Percentiles rank a stretch among this genome's conserved stretches.
phyloP scores from a whole-genome alignment of 1,284 basidiomycete species.

The Retiboletus flavoniger region DNA sequence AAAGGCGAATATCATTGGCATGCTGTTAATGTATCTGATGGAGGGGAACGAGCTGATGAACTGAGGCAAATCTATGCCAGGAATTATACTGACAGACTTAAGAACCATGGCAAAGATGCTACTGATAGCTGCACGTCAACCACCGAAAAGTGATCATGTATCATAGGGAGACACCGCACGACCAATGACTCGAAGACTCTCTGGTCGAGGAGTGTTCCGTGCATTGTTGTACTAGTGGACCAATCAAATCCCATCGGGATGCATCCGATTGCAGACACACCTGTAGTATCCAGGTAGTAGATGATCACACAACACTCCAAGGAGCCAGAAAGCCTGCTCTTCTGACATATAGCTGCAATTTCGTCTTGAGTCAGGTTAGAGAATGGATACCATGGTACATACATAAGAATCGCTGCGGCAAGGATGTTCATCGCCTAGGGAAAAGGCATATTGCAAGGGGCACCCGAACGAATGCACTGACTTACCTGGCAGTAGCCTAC shows the following conservation, averaged over 20 bases:
- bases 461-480: conserved; percentile 12
- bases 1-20: conserved; percentile 99
- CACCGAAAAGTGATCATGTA: conserved; percentile 88
- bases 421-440: conserved; percentile 91
- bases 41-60: conserved; percentile 6
- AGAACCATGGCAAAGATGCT: conserved; percentile 97
- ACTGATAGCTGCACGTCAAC: conserved; percentile 98
- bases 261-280: conserved; percentile 44
- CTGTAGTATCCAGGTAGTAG: conserved; percentile 97
- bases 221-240: conserved; percentile 85
- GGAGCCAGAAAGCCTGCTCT: conserved; percentile 97
- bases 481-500: conserved; percentile 81
- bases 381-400: conserved; percentile 26
- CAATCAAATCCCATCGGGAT: conserved; percentile 3
- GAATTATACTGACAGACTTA: conserved; percentile 68
- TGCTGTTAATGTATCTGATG: conserved; percentile 90
- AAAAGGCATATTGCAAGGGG: conserved; percentile 20
- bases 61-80: neutral
- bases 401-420: conserved; percentile 89
- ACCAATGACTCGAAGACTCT: conserved; percentile 98
- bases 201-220: conserved; percentile 96
- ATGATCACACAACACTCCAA: conserved; percentile 93
- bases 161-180: conserved; percentile 83
- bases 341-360: conserved; percentile 90
- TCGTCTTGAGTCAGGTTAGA: conserved; percentile 16